A percentile compares a stretch with the other conserved stretches of the same genome.
phyloP scores from a whole-genome alignment of 129 eudicot genomes.

The Kitagawia praeruptora region DNA sequence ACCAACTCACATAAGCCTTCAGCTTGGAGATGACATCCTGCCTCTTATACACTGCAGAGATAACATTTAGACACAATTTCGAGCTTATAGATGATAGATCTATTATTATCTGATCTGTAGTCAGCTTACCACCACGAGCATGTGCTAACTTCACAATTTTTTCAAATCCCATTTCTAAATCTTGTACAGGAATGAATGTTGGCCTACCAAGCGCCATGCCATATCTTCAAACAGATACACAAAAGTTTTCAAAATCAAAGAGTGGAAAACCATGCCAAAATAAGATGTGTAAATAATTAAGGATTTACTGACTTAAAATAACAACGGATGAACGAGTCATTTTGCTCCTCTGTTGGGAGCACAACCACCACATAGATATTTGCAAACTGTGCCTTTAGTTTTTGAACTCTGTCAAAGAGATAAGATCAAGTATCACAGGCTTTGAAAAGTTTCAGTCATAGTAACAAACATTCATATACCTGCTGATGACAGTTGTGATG shows the following conservation, averaged over 20 bases:
- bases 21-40: constrained; percentile 62
- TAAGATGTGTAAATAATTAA: not conserved
- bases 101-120: not conserved
- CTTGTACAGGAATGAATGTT: constrained; percentile 64
- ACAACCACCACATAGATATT: constrained; percentile 73
- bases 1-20: constrained; percentile 60
- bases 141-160: constrained; percentile 83
- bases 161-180: constrained; percentile 92
- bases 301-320: constrained; percentile 54
- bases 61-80: not conserved
- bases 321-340: constrained; percentile 62
- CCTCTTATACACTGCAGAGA: constrained; percentile 69
- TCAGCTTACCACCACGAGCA: constrained; percentile 81
- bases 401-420: constrained; percentile 50
- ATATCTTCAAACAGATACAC: constrained; percentile 33
- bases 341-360: constrained; percentile 83
- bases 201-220: constrained; percentile 75
- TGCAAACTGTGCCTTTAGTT: constrained; percentile 81
- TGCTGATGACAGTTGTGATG: constrained; percentile 45
- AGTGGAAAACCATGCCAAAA: constrained; percentile 4
- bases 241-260: constrained; percentile 6
- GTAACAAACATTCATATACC: constrained; percentile 30
- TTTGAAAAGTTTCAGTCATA: constrained; percentile 9
- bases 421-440: constrained; percentile 13
- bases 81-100: not conserved